Base-by-base conservation (phyloP, 345 rosid species). In the Hirschfeldia incana region DNA sequence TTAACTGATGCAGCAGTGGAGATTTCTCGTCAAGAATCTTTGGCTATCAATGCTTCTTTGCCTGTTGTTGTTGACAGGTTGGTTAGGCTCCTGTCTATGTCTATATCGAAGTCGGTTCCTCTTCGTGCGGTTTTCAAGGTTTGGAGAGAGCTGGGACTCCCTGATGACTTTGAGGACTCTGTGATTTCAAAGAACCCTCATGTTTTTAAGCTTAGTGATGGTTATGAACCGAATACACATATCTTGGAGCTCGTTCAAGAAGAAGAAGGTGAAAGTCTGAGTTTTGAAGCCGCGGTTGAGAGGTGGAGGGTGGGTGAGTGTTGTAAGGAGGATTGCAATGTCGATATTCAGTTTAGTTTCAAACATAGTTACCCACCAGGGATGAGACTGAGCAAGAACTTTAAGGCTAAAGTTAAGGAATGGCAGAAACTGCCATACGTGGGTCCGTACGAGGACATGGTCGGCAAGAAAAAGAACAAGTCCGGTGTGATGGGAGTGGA, bases 71-170 rank as follows among this genome's bases (percentile, higher is more conserved):
- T 89, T 30, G 88, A 93, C 44, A 70, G 88, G 17, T 74, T 95
- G 74, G 86, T 89, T 65, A 83, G 87, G 78, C 84, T 95, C 70
- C 77, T 95, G 69, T 85, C 84, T 2, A 89, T 94, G 90, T 90
- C 98, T 0, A 37, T 76, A 3, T 82, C 93, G 8, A 90, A 87
- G 61, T 87, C 97, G 0, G 46, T 93, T 83, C 98, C 99, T 0
- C 92, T 93, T 34, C 89, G 94, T 32, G 94, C 98, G 10, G 42
- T 93, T 73, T 95, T 91, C 73, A 93, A 95, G 83, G 96, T 93
- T 13, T 95, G 97, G 99, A 91, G 92, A 85, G 98, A 95, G 65
- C 85, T 91, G 62, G 94, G 97, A 4, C 92, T 94, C 67, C 99
- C 99, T 1, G 96, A 91, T 85, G 94, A 93, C 59, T 93, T 93